Evolutionary conservation across 2,329 filamentous ascomycete genomes (phyloP).

Genomic region (Dothideomycetes sp.): DNA sequence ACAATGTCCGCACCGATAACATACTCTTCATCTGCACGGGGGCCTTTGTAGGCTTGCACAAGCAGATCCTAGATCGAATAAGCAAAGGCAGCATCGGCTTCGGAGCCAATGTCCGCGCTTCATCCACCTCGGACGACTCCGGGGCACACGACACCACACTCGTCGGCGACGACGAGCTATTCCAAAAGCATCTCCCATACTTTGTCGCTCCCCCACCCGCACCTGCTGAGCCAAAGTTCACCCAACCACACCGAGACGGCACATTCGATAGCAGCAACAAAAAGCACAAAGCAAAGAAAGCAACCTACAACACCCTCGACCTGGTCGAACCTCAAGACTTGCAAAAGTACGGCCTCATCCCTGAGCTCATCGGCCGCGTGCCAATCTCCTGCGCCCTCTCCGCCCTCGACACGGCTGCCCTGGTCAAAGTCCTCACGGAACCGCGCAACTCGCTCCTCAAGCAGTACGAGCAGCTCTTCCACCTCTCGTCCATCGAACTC

Average conservation of each 20-base stretch:
- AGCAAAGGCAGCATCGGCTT: slow-evolving; percentile 84
- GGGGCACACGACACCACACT: slow-evolving; percentile 46
- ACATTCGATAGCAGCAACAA: slow-evolving; percentile 34
- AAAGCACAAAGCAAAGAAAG: slow-evolving; percentile 61
- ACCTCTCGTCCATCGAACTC: slow-evolving; percentile 64
- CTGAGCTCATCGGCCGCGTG: slow-evolving; percentile 89
- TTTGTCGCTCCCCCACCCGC: slow-evolving; percentile 25
- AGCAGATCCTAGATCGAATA: slow-evolving; percentile 75
- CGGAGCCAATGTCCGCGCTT: slow-evolving; percentile 61
- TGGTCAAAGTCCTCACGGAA: slow-evolving; percentile 84
- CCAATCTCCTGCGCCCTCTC: slow-evolving; percentile 82
- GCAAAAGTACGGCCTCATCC: slow-evolving; percentile 60
- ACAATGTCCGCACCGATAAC: slow-evolving; percentile 81
- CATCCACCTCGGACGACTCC: slow-evolving; percentile 37
- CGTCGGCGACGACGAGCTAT: slow-evolving; percentile 47
- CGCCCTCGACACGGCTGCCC: slow-evolving; percentile 54
- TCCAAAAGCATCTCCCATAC: slow-evolving; percentile 35
- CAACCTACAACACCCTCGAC: slow-evolving; percentile 60
- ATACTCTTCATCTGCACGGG: slow-evolving; percentile 96
- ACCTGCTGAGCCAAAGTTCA: too few species aligned
- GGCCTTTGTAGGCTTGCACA: slow-evolving; percentile 87
- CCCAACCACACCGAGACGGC: too few species aligned
- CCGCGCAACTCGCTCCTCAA: slow-evolving; percentile 78
- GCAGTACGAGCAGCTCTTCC: slow-evolving; percentile 83
- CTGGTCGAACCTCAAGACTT: slow-evolving; percentile 68